Evolutionary conservation across 2,329 filamentous ascomycete species (phyloP).

Genomic region (Colletotrichum chlorophyti): DNA sequence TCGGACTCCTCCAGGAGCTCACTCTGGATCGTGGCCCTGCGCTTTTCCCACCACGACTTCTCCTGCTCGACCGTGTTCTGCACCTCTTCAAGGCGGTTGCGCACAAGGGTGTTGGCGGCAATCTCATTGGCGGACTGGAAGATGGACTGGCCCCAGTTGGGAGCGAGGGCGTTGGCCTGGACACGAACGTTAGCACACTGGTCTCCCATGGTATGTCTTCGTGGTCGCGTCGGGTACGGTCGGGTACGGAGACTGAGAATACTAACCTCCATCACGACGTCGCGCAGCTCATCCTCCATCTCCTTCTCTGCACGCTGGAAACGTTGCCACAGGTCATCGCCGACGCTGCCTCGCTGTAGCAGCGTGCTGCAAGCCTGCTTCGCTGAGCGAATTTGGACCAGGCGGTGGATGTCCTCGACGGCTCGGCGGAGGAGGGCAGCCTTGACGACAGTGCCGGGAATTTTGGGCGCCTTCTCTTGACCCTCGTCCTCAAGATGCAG

Average conservation of each 20-base stretch:
- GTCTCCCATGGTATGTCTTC: neutral
- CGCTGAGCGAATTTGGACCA: slow-evolving; percentile 85
- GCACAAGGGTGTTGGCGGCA: slow-evolving; percentile 80
- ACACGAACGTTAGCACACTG: slow-evolving; percentile 1
- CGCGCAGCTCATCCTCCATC: slow-evolving; percentile 93
- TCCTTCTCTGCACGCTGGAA: slow-evolving; percentile 94
- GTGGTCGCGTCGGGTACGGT: too few species aligned
- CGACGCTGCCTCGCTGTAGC: slow-evolving; percentile 88
- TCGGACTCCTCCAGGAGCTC: slow-evolving; percentile 83
- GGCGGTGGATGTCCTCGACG: slow-evolving; percentile 89
- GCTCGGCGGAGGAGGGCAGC: slow-evolving; percentile 89
- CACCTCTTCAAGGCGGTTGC: slow-evolving; percentile 77
- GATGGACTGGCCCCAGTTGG: slow-evolving; percentile 91
- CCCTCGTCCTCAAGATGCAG: slow-evolving; percentile 75
- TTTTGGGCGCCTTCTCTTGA: slow-evolving; percentile 69
- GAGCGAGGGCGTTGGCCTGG: slow-evolving; percentile 87
- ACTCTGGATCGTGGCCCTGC: slow-evolving; percentile 73
- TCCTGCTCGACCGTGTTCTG: slow-evolving; percentile 75
- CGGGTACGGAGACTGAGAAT: neutral
- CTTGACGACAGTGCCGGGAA: slow-evolving; percentile 86
- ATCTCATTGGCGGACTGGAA: slow-evolving; percentile 99
- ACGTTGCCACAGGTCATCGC: slow-evolving; percentile 94
- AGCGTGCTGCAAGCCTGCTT: slow-evolving; percentile 87
- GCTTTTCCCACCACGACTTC: slow-evolving; percentile 92
- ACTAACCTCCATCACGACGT: slow-evolving; percentile 88